A percentile compares a stretch with the other conserved stretches of the same genome.
Conservation (phyloP, 2,329 filamentous ascomycete genomes). For the Aspergillus hiratsukae region DNA sequence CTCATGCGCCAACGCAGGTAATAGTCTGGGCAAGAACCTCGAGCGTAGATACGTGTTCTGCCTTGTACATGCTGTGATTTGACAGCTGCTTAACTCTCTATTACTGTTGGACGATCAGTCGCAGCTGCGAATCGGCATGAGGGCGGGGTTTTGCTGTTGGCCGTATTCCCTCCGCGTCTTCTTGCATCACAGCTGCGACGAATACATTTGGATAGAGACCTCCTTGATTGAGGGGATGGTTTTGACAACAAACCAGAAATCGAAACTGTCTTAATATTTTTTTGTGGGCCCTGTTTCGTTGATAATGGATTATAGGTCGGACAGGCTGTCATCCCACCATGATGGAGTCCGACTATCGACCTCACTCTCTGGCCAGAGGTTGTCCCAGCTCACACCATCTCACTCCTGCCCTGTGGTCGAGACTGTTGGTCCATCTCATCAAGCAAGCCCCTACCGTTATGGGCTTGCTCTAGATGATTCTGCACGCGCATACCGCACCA, state of each 20-base stretch:
- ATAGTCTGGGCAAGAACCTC: slow-evolving; percentile 9
- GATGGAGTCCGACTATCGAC: slow-evolving; percentile 25
- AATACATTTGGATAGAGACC: slow-evolving; percentile 7
- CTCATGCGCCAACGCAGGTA: slow-evolving; percentile 12
- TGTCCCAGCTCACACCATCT: slow-evolving; percentile 26
- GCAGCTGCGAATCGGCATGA: slow-evolving; percentile 5
- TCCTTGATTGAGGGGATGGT: neutral
- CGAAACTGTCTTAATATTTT: neutral
- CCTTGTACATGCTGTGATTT: neutral
- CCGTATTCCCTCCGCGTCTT: slow-evolving; percentile 9
- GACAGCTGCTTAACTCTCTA: slow-evolving; percentile 8
- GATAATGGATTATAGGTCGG: slow-evolving; percentile 32
- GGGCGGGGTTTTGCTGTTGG: slow-evolving; percentile 11
- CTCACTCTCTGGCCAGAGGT: slow-evolving; percentile 27
- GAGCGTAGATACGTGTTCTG: slow-evolving; percentile 14
- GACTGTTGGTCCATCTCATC: slow-evolving; percentile 18
- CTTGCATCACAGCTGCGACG: slow-evolving; percentile 3
- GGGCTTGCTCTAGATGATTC: slow-evolving; percentile 28
- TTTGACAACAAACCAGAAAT: neutral
- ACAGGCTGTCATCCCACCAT: slow-evolving; percentile 23
- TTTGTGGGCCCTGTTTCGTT: neutral
- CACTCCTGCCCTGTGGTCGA: slow-evolving; percentile 20
- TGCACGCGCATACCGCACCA: slow-evolving; percentile 27
- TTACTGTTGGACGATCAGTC: slow-evolving; percentile 7
- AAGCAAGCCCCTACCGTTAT: slow-evolving; percentile 21